phyloP scores from a whole-genome alignment of 1,284 basidiomycete species.

The Irpex sp. region DNA sequence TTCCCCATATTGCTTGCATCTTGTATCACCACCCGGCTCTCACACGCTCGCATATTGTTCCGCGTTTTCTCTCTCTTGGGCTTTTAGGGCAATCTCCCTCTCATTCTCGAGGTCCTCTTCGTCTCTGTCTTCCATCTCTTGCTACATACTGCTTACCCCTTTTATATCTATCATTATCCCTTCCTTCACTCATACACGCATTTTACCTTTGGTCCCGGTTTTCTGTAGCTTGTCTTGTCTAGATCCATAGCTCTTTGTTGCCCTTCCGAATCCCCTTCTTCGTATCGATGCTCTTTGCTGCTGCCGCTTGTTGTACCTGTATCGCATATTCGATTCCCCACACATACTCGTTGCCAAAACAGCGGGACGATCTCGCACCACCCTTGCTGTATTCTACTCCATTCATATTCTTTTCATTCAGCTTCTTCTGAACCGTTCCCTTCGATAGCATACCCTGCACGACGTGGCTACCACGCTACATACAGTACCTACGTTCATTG shows the following conservation, averaged over 20 bases:
- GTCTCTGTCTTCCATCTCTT: neutral
- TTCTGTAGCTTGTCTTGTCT: neutral
- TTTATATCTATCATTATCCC: constrained; percentile 1
- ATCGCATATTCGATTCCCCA: neutral
- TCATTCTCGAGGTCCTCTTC: neutral
- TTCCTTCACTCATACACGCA: neutral
- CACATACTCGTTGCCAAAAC: neutral
- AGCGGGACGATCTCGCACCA: neutral
- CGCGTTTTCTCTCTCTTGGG: neutral
- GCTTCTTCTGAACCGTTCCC: too few relatives aligned
- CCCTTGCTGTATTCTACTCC: neutral
- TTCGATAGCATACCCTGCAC: too few relatives aligned
- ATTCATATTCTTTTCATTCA: too few relatives aligned
- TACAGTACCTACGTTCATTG: too few relatives aligned
- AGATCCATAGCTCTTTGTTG: neutral
- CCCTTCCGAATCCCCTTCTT: too few relatives aligned
- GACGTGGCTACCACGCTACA: too few relatives aligned
- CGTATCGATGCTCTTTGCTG: too few relatives aligned
- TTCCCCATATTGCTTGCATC: neutral
- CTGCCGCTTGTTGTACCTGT: neutral
- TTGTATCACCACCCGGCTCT: neutral
- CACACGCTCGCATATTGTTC: neutral
- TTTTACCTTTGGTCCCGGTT: neutral
- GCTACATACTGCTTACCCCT: neutral
- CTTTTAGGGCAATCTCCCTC: neutral